Evolutionary conservation across 2,329 filamentous ascomycete species (phyloP).

Genomic region (Arthrobotrys sinensis): DNA sequence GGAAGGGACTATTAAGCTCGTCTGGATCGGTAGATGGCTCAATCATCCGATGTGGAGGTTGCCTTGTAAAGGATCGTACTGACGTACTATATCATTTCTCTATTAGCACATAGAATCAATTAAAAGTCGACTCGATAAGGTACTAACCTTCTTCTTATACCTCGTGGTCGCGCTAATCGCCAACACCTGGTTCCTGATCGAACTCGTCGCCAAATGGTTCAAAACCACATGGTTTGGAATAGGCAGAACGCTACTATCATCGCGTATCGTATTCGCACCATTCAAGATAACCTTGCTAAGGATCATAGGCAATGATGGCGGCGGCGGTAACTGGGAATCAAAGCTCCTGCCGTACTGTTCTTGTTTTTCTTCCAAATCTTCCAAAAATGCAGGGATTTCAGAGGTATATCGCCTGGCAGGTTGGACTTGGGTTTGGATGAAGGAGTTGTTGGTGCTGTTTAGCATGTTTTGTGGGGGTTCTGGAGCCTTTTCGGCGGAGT

Average conservation of each 20-base stretch:
- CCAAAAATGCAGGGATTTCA: conserved; percentile 85
- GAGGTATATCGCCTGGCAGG: conserved; percentile 73
- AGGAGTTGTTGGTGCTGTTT: conserved; percentile 65
- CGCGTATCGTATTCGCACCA: conserved; percentile 90
- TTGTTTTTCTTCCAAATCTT: conserved; percentile 88
- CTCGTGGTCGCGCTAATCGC: conserved; percentile 97
- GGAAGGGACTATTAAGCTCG: not conserved
- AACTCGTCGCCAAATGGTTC: conserved; percentile 96
- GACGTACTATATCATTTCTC: conserved; percentile 78
- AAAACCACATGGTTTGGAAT: conserved; percentile 98
- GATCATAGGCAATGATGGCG: conserved; percentile 89
- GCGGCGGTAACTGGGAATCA: conserved; percentile 72
- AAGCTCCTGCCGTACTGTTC: conserved; percentile 75
- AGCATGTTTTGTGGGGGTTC: conserved; percentile 63
- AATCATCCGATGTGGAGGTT: conserved; percentile 65
- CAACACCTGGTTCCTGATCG: conserved; percentile 95
- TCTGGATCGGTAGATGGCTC: not conserved
- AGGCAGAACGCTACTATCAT: conserved; percentile 96
- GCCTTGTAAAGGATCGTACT: conserved; percentile 99
- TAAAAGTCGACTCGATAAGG: conserved; percentile 1
- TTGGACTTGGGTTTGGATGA: conserved; percentile 69
- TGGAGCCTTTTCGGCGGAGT: conserved; percentile 63
- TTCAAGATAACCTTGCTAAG: conserved; percentile 95
- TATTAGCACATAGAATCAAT: conserved; percentile 61
- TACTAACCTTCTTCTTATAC: conserved; percentile 88